These are phyloP conservation scores for Yarrowia sp. DNA, from an alignment of 805 yeast genomes.

Conservation along the genomic window DNA sequence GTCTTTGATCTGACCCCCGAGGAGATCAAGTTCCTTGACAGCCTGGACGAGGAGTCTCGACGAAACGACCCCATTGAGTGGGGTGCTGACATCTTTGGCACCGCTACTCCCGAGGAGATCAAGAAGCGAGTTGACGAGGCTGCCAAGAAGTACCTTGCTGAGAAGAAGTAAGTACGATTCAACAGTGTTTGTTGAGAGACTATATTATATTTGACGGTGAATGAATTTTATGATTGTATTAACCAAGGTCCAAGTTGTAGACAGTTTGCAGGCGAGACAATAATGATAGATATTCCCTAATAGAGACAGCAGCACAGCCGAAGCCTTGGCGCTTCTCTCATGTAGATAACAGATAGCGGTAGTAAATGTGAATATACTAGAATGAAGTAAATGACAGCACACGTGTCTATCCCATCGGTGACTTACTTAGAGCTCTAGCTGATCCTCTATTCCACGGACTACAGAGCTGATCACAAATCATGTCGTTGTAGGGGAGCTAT, in stretches of 20 bases:
- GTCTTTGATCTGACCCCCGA: constrained; percentile 49
- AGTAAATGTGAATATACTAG: no score
- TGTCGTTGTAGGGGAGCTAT: no score
- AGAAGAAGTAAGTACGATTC: constrained; percentile 8
- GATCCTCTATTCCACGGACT: no score
- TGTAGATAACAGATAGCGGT: not conserved
- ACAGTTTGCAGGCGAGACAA: no score
- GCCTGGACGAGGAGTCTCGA: constrained; percentile 32
- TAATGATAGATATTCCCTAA: not conserved
- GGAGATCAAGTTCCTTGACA: constrained; percentile 38
- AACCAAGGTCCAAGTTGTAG: constrained; percentile 16
- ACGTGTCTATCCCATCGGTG: no score
- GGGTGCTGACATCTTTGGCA: constrained; percentile 36
- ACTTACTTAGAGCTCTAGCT: no score
- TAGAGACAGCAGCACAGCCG: not conserved
- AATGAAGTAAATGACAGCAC: no score
- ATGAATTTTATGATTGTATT: constrained; percentile 1
- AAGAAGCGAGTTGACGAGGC: constrained; percentile 27
- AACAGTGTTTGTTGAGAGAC: not conserved
- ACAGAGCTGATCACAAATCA: not conserved
- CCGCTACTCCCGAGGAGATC: constrained; percentile 29
- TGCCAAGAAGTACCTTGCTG: constrained; percentile 25
- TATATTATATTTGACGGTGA: not conserved
- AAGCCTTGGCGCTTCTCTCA: constrained; percentile 2
- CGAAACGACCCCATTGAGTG: constrained; percentile 36